Conservation (phyloP, 805 yeast genomes). For the Suhomyces sp. region DNA sequence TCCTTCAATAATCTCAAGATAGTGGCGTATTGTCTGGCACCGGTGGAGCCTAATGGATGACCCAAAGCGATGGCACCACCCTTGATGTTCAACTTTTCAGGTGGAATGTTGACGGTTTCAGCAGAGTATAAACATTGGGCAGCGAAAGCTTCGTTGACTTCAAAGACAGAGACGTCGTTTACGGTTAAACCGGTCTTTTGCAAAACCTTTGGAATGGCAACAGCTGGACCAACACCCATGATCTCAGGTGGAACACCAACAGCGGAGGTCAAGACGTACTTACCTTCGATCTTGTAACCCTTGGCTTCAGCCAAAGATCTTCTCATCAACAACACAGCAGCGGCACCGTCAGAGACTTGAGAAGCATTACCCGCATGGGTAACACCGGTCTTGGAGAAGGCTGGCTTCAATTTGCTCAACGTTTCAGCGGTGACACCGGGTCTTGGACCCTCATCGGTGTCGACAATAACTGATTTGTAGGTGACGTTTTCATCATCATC, state of each 20-base stretch:
- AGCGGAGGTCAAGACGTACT: conserved; percentile 71
- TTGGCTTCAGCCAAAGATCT: conserved; percentile 78
- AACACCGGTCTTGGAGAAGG: conserved; percentile 77
- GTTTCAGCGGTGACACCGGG: conserved; percentile 77
- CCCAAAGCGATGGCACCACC: conserved; percentile 98
- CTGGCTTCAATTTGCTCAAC: conserved; percentile 75
- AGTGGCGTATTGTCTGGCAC: conserved; percentile 92
- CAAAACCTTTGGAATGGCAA: conserved; percentile 85
- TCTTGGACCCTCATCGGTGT: conserved; percentile 88
- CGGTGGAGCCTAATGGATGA: conserved; percentile 68
- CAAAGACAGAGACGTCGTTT: conserved; percentile 72
- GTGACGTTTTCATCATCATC: conserved; percentile 55
- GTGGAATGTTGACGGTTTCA: conserved; percentile 61
- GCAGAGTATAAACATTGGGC: conserved; percentile 86
- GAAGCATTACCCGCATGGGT: conserved; percentile 97
- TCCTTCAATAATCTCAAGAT: conserved; percentile 72
- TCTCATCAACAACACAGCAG: conserved; percentile 80
- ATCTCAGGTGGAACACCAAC: conserved; percentile 97
- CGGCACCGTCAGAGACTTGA: conserved; percentile 95
- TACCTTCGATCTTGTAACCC: conserved; percentile 71
- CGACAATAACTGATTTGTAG: conserved; percentile 42
- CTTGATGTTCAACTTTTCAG: conserved; percentile 66
- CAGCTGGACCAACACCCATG: conserved; percentile 98
- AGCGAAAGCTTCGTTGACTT: conserved; percentile 96
- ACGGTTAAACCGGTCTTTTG: conserved; percentile 56